Conservation (phyloP, 352 stramenopile genomes). For the Pythium dissimile region DNA sequence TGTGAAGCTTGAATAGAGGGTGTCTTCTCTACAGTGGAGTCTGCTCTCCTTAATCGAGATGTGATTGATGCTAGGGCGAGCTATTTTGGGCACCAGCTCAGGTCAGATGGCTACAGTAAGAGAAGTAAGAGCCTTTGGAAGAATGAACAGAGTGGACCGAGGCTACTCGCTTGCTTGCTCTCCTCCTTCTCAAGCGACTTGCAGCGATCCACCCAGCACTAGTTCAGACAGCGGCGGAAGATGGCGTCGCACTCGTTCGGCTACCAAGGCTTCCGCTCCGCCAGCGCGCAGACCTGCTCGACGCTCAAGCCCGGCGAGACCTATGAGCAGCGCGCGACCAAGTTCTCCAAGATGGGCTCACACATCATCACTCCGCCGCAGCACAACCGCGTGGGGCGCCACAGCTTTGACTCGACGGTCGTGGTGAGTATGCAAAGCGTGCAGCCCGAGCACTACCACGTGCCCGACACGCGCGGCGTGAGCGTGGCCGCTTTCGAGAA, state of each 20-base stretch:
- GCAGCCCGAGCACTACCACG: slow-evolving; percentile 53
- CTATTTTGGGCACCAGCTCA: slow-evolving; percentile 7
- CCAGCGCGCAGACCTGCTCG: slow-evolving; percentile 56
- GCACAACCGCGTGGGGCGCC: slow-evolving; percentile 52
- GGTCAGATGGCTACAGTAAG: slow-evolving; percentile 13
- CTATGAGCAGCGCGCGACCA: slow-evolving; percentile 58
- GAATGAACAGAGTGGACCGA: too few species aligned
- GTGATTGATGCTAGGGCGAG: too few species aligned
- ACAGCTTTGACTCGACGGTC: slow-evolving; percentile 51
- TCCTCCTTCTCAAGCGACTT: too few species aligned
- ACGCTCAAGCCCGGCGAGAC: slow-evolving; percentile 77
- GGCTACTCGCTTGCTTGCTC: too few species aligned
- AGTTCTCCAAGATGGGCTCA: slow-evolving; percentile 78
- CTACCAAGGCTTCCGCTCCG: slow-evolving; percentile 81
- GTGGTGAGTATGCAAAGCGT: slow-evolving; percentile 41
- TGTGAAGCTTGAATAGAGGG: too few species aligned
- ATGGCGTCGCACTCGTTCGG: slow-evolving; percentile 34
- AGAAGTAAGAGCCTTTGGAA: background rate
- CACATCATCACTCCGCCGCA: slow-evolving; percentile 53
- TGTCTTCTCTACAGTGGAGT: background rate
- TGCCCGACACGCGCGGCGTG: slow-evolving; percentile 56
- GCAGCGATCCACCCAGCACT: too few species aligned
- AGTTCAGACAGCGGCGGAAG: background rate
- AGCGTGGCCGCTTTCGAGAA: slow-evolving; percentile 46
- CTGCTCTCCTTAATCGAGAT: too few species aligned